Conservation (phyloP, 208 protist species). For the Acanthamoeba sp. region DNA sequence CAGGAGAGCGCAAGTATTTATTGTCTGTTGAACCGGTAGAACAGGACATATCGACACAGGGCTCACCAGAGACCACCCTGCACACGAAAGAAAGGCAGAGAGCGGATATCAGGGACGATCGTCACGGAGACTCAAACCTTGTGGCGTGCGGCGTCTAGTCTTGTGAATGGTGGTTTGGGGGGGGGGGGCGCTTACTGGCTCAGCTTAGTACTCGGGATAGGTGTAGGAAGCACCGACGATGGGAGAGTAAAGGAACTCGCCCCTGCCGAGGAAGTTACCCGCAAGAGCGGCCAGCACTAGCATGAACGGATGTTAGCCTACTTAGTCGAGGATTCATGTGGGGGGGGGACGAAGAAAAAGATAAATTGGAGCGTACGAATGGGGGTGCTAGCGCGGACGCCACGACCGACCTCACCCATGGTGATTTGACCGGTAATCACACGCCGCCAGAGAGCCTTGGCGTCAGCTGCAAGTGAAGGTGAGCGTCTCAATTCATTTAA, state of each 20-base stretch:
- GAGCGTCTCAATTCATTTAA: too few species aligned
- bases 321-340: neutral
- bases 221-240: slow-evolving; percentile 70
- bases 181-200: neutral
- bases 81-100: too few species aligned
- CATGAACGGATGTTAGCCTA: too few species aligned
- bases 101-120: too few species aligned
- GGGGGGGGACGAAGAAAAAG: neutral
- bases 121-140: too few species aligned
- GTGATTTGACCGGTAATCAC: slow-evolving; percentile 42
- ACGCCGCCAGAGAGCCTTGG: slow-evolving; percentile 64
- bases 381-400: slow-evolving; percentile 57
- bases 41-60: too few species aligned
- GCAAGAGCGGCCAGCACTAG: slow-evolving; percentile 50
- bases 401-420: slow-evolving; percentile 59
- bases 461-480: slow-evolving; percentile 44
- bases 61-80: too few species aligned
- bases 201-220: slow-evolving; percentile 69
- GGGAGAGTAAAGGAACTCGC: slow-evolving; percentile 67
- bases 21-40: too few species aligned
- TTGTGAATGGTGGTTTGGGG: too few species aligned
- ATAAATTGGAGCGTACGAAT: slow-evolving; percentile 18
- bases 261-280: slow-evolving; percentile 47
- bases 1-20: too few species aligned
- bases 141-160: too few species aligned